These are phyloP conservation scores for Debaryomyces psychrophilus DNA, from an alignment of 1,139 yeast species.

Conservation along the genomic window DNA sequence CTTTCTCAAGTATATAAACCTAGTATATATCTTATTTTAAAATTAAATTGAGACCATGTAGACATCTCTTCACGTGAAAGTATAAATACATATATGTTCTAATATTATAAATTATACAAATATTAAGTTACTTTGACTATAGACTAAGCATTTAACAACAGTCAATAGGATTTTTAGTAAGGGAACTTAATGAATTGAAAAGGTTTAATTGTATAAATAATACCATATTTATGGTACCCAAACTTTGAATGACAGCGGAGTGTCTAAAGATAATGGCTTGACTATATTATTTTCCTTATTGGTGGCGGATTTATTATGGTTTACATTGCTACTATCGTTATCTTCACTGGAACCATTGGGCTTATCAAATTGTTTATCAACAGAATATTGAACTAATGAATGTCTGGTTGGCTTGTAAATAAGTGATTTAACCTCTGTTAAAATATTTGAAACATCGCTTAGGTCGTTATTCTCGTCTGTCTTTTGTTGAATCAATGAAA, in stretches of 20 bases:
- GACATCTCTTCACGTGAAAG: constrained; percentile 5
- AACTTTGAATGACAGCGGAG: constrained; percentile 84
- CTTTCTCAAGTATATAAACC: not conserved
- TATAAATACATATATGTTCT: constrained; percentile 7
- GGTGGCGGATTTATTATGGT: constrained; percentile 11
- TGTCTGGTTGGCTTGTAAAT: constrained; percentile 54
- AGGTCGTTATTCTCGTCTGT: constrained; percentile 12
- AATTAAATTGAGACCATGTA: not conserved
- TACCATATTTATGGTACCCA: constrained; percentile 61
- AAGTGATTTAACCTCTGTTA: constrained; percentile 53
- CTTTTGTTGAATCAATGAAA: constrained; percentile 34
- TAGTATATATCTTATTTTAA: too few relatives aligned
- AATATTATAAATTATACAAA: constrained; percentile 8
- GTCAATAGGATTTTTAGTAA: not conserved
- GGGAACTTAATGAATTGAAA: constrained; percentile 9
- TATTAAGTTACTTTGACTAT: constrained; percentile 5
- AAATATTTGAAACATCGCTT: constrained; percentile 27
- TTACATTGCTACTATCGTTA: constrained; percentile 10
- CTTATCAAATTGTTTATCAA: constrained; percentile 15
- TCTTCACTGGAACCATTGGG: constrained; percentile 18
- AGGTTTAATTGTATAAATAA: constrained; percentile 3
- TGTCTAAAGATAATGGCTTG: constrained; percentile 76
- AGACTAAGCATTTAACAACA: not conserved
- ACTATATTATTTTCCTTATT: constrained; percentile 37
- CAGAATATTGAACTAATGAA: constrained; percentile 25